Evolutionary conservation across 108 stramenopile species (phyloP).

Genomic region (Cyclotella distinguenda): DNA sequence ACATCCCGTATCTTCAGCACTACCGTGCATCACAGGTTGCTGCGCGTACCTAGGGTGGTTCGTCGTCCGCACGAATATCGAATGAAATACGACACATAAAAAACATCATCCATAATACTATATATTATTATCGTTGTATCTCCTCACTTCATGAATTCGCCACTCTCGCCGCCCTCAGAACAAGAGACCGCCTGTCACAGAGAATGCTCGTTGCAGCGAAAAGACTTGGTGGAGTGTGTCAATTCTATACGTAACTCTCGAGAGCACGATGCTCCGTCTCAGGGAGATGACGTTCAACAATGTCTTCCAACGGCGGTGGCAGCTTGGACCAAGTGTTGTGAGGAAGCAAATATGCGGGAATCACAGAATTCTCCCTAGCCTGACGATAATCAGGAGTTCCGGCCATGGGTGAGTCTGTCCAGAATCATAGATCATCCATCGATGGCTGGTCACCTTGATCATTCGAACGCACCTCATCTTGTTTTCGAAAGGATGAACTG

Average conservation of each 20-base stretch:
- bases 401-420: not conserved
- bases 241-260: constrained; percentile 31
- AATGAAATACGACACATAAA: no score
- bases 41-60: no score
- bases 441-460: not conserved
- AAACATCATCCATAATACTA: no score
- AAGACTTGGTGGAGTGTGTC: constrained; percentile 26
- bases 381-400: not conserved
- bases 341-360: constrained; percentile 35
- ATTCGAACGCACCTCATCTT: not conserved
- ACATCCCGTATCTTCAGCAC: no score
- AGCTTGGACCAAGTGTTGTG: constrained; percentile 49
- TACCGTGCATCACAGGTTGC: no score
- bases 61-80: no score
- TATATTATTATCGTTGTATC: no score
- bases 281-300: constrained; percentile 1
- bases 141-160: no score
- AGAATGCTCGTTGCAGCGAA: constrained; percentile 20
- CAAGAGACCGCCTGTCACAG: constrained; percentile 23
- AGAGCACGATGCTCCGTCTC: not conserved
- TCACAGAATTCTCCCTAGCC: not conserved
- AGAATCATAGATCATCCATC: not conserved
- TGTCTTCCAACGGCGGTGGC: constrained; percentile 35
- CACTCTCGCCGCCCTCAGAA: not conserved
- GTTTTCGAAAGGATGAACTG: constrained; percentile 45